Base-by-base conservation (phyloP, 805 yeast genomes). In the Candida schatavii region DNA sequence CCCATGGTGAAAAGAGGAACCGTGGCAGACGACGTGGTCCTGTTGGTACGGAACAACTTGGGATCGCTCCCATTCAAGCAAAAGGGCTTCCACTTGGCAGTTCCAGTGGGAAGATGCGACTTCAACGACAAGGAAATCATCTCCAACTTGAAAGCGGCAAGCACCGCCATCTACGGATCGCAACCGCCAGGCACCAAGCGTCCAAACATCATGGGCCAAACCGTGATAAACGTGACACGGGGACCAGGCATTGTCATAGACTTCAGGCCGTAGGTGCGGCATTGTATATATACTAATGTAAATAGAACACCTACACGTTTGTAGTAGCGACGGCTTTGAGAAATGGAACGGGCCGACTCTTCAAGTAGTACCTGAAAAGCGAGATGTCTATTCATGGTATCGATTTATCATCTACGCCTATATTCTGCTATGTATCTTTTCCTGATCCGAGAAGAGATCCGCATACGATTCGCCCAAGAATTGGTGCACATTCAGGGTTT, bases 1-100 rank as follows among this genome's bases (percentile, higher is more conserved):
- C 98, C 99, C 36, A 75, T 77, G 34, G 81, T 77, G 11, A 89
- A 88, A 67, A 85, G 81, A 57, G 96, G 96, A 14, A 89, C 97
- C 1, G 93, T 91, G 6, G 68, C 84, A 1, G 76, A 78, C n/a
- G 80, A 88, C 52, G 66, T 88, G 23, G 68, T 66, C 17, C 60
- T 61, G 5, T 64, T 83, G 44, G 72, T 90, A 45, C 55, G 62
- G 28, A 65, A 70, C 6, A 78, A 81, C 38, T 64, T 80, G 34
- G 93, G 93, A 23, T 77, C 86, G 31, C 72, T 80, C 53, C 83
- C 88, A 14, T 88, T 86, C 73, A 86, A 86, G 70, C 95, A 89
- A 65, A 77, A 74, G 52, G 78, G 75, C 33, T 70, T 74, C 35
- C 70, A 72, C 46, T 69, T 89, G 37, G 68, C 82, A 29, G 60